Conservation (phyloP, 768 basidiomycete genomes). For the Termitomyces heimii region DNA sequence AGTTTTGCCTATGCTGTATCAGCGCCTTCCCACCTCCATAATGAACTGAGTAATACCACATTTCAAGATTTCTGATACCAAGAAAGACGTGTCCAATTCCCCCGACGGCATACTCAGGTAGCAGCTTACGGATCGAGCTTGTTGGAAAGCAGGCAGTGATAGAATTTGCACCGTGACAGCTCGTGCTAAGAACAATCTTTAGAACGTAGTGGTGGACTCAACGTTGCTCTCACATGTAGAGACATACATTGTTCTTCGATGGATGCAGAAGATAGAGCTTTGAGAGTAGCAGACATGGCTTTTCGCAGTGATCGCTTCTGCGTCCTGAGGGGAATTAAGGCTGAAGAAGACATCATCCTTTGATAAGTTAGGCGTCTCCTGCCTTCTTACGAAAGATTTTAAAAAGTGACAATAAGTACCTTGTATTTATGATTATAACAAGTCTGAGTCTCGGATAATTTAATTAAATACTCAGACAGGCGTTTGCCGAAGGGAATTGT, state of each 20-base stretch:
- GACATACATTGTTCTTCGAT: slow-evolving; percentile 60
- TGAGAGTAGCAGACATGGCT: slow-evolving; percentile 38
- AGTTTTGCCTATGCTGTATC: slow-evolving; percentile 46
- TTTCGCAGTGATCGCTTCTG: slow-evolving; percentile 57
- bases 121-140: slow-evolving; percentile 54
- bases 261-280: slow-evolving; percentile 33
- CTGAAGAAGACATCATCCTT: not conserved
- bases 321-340: slow-evolving; percentile 22
- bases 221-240: not conserved
- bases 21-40: not conserved
- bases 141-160: slow-evolving; percentile 43
- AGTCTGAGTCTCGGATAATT: too few species aligned
- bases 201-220: not conserved
- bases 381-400: not conserved
- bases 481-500: not conserved
- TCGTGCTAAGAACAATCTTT: slow-evolving; percentile 27
- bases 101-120: slow-evolving; percentile 76
- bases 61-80: slow-evolving; percentile 49
- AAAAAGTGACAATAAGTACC: not conserved
- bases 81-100: slow-evolving; percentile 53
- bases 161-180: slow-evolving; percentile 44
- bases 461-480: not conserved
- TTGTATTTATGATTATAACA: too few species aligned
- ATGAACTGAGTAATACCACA: slow-evolving; percentile 33
- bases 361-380: not conserved